A percentile compares a stretch with the other conserved stretches of the same genome.
phyloP scores from a whole-genome alignment of 1,284 basidiomycete species.

The Heterobasidion parviporum region DNA sequence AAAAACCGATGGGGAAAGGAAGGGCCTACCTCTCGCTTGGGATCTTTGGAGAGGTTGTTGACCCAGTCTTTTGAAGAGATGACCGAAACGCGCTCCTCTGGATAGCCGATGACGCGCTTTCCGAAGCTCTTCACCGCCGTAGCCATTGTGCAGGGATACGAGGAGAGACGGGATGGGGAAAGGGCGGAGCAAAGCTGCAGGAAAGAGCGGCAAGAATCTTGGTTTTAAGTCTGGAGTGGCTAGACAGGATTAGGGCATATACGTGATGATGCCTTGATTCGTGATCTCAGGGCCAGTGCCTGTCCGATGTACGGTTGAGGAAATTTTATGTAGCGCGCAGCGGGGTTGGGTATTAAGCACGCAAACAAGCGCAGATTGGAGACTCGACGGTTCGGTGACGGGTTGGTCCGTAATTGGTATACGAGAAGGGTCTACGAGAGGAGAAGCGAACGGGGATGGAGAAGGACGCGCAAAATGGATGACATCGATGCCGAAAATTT shows the following conservation, averaged over 20 bases:
- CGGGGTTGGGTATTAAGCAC: slow-evolving; percentile 1
- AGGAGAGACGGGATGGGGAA: slow-evolving; percentile 2
- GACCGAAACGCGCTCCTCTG: slow-evolving; percentile 49
- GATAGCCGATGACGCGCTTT: slow-evolving; percentile 53
- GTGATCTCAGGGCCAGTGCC: neutral
- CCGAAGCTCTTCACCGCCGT: slow-evolving; percentile 37
- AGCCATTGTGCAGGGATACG: slow-evolving; percentile 26
- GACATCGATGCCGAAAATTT: neutral
- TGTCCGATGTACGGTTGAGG: neutral
- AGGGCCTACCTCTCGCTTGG: slow-evolving; percentile 37
- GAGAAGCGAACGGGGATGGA: neutral
- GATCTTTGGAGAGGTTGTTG: slow-evolving; percentile 28
- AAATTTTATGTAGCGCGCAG: neutral
- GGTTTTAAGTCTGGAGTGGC: neutral
- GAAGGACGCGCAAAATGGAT: neutral
- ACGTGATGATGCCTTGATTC: neutral
- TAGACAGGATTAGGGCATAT: neutral
- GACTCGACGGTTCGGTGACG: no score
- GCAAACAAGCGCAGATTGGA: neutral
- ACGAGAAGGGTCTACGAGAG: neutral
- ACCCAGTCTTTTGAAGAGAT: slow-evolving; percentile 51
- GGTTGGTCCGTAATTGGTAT: no score
- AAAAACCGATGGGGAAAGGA: slow-evolving; percentile 4
- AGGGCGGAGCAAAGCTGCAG: neutral
- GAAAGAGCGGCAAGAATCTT: neutral